Percentiles rank a stretch among this genome's conserved stretches.
Evolutionary conservation across 345 rosid genomes (phyloP).

Genomic region (Arabidopsis suecica): DNA sequence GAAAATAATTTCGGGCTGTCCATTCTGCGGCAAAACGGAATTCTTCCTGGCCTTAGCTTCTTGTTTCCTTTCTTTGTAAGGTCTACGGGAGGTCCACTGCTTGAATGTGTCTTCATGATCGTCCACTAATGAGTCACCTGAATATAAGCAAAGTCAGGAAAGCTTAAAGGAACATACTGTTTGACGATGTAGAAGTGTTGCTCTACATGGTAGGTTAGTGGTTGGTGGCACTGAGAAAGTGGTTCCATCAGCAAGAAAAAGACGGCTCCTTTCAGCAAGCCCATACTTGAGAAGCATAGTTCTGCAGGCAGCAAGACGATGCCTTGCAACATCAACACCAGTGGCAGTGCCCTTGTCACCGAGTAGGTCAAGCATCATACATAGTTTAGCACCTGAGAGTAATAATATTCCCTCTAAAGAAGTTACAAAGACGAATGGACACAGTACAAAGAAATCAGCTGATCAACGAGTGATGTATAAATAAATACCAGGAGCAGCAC

Average conservation of each 20-base stretch:
- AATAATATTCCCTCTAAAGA: conserved; percentile 9
- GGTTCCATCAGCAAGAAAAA: conserved; percentile 89
- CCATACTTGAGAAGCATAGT: conserved; percentile 82
- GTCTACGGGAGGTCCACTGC: conserved; percentile 84
- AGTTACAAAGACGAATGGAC: background rate
- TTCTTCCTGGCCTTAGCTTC: conserved; percentile 55
- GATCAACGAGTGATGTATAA: background rate
- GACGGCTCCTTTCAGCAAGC: conserved; percentile 70
- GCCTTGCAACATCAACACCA: conserved; percentile 88
- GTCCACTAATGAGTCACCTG: conserved; percentile 57
- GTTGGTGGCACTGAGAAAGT: conserved; percentile 67
- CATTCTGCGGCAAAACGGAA: conserved; percentile 47
- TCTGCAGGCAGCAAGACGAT: conserved; percentile 92
- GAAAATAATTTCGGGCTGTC: conserved; percentile 69
- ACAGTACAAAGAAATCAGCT: background rate
- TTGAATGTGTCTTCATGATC: conserved; percentile 51
- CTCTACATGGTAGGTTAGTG: conserved; percentile 38
- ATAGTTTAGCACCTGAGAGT: conserved; percentile 90
- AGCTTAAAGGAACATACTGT: conserved; percentile 49
- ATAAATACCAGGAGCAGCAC: conserved; percentile 83
- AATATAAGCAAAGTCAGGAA: conserved; percentile 20
- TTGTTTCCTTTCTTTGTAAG: conserved; percentile 88
- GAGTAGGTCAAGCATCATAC: conserved; percentile 80
- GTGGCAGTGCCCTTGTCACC: conserved; percentile 84
- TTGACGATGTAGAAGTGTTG: background rate